phyloP scores from a whole-genome alignment of 2,329 filamentous ascomycete species.

The Botryotinia convoluta region DNA sequence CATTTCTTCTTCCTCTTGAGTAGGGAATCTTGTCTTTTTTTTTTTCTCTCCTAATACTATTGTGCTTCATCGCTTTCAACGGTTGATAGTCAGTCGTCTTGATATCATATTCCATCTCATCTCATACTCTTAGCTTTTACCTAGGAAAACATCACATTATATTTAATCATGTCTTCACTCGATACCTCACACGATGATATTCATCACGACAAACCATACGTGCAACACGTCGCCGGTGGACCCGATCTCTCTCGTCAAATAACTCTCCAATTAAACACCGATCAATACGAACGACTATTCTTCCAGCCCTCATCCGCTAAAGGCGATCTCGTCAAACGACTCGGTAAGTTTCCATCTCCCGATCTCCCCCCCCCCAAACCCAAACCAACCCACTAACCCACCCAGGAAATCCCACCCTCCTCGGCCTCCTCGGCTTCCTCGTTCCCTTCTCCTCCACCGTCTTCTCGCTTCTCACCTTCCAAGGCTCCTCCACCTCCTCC shows the following conservation, averaged over 20 bases:
- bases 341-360: constrained; percentile 17
- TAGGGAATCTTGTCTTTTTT: not conserved
- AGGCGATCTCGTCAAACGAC: constrained; percentile 24
- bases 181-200: not conserved
- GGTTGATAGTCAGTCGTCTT: not conserved
- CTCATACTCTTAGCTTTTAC: not conserved
- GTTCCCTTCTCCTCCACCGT: constrained; percentile 20
- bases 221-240: not conserved
- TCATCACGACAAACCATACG: constrained; percentile 1
- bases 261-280: constrained; percentile 20
- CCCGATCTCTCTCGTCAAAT: constrained; percentile 8
- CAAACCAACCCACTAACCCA: not conserved
- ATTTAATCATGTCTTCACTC: not conserved
- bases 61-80: not conserved
- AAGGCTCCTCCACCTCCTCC: constrained; percentile 18
- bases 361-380: not conserved
- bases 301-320: constrained; percentile 24
- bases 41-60: not conserved
- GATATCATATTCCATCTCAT: not conserved
- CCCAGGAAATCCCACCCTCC: constrained; percentile 14
- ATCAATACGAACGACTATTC: constrained; percentile 27
- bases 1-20: not conserved
- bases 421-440: constrained; percentile 22
- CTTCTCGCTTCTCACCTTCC: constrained; percentile 23
- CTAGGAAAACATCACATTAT: not conserved